Base-by-base conservation (phyloP, 345 rosid species). In the Populus davidiana region DNA sequence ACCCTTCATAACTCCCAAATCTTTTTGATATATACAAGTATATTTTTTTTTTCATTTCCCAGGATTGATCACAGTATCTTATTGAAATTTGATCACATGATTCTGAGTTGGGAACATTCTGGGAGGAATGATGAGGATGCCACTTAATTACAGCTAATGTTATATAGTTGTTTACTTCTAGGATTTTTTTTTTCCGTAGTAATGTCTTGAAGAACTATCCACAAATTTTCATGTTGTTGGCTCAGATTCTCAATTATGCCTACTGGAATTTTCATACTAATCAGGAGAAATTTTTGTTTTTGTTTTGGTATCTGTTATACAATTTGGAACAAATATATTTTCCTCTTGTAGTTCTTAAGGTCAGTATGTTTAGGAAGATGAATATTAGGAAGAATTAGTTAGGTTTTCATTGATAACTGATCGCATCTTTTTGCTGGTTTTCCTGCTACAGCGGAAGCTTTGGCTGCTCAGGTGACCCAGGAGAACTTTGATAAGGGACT, bases 401-500 rank as follows among this genome's bases (percentile, higher is more conserved):
- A 2, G n/a, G 6, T 8, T 27, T 33, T 39, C 41, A 47, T 6
- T 23, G 31, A 14, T 67, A 64, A 43, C 10, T 65, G 54, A 23
- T 76, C 61, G 18, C 68, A 16, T 21, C 7, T 75, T 70, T 49
- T 29, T 71, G 41, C 17, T 70, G 70, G 36, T 38, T 79, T 44
- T 62, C 29, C 75, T 54, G 70, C 72, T 29, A 73, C 90, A 92
- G 97, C 98, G 70, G 97, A 93, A 88, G 96, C 99, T 61, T 83
- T 95, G 87, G 98, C 99, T 71, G 84, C 86, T 31, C 82, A 95
- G 84, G 92, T 93, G 73, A 88, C 81, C 16, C 90, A 86, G 84
- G 98, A 95, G 72, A 84, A 95, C 87, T 90, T 86, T 39, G 92
- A 91, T 79, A 90, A 90, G 77, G 97, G 99, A 68, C 93, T 91